Evolutionary conservation across 306 rosid species (phyloP).

Genomic region (Geum urbanum): DNA sequence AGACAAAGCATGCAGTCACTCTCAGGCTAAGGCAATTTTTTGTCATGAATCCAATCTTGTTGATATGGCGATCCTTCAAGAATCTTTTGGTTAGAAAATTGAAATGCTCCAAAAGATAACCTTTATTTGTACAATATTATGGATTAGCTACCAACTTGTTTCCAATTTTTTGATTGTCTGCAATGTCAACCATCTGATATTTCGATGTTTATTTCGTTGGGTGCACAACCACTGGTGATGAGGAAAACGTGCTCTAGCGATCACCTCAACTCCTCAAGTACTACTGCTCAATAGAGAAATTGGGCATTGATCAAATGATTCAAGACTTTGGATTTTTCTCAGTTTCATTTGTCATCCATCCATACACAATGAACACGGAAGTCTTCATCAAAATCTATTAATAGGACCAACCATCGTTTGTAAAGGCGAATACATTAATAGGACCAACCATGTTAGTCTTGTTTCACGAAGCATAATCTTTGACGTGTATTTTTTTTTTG

Average conservation of each 20-base stretch:
- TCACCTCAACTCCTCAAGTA: constrained; percentile 1
- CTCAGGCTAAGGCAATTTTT: constrained; percentile 8
- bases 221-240: constrained; percentile 8
- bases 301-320: neutral
- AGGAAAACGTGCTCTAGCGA: constrained; percentile 7
- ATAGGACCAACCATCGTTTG: neutral
- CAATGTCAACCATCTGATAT: constrained; percentile 18
- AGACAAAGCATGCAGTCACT: constrained; percentile 21
- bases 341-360: neutral
- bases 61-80: constrained; percentile 19
- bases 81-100: constrained; percentile 18
- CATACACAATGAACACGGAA: neutral
- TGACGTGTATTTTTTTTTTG: no score
- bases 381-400: neutral
- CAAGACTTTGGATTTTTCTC: neutral
- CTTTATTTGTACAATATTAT: neutral
- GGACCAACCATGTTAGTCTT: neutral
- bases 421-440: no score
- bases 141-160: neutral
- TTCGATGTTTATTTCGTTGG: neutral
- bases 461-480: no score
- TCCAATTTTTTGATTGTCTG: neutral
- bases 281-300: neutral
- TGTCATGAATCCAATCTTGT: constrained; percentile 7
- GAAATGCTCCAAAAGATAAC: constrained; percentile 12